These are phyloP conservation scores for Mucor circinelloides DNA, from an alignment of 371 early-diverging fungal genomes.

Conservation along the genomic window DNA sequence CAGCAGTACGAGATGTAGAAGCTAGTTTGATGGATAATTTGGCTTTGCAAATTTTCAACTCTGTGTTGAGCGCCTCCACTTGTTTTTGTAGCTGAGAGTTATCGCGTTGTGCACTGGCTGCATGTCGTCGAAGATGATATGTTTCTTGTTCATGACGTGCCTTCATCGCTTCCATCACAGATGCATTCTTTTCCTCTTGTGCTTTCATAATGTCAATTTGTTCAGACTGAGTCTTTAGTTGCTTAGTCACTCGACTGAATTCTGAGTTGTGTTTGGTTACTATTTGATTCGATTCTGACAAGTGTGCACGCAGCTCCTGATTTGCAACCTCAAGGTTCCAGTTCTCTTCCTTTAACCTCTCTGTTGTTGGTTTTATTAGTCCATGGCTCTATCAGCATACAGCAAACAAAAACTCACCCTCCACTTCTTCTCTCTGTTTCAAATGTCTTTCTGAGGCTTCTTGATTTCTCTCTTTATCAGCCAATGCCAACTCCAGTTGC, in stretches of 20 bases:
- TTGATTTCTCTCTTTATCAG: slow-evolving; percentile 58
- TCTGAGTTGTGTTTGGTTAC: slow-evolving; percentile 55
- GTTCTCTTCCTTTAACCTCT: slow-evolving; percentile 60
- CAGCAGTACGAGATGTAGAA: slow-evolving; percentile 11
- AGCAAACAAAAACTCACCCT: slow-evolving; percentile 42
- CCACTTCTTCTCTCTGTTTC: slow-evolving; percentile 50
- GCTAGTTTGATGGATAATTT: slow-evolving; percentile 35
- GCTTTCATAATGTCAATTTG: slow-evolving; percentile 68
- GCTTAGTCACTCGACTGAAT: slow-evolving; percentile 55
- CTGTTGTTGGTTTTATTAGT: slow-evolving; percentile 27
- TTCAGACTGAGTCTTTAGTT: slow-evolving; percentile 54
- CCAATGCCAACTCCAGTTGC: slow-evolving; percentile 60
- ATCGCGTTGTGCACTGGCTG: slow-evolving; percentile 64
- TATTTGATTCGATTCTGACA: slow-evolving; percentile 56
- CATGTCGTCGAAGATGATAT: slow-evolving; percentile 56
- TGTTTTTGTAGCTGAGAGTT: slow-evolving; percentile 57
- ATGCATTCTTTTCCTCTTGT: slow-evolving; percentile 61
- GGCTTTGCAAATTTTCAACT: slow-evolving; percentile 51
- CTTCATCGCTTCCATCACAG: slow-evolving; percentile 56
- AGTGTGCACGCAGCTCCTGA: slow-evolving; percentile 56
- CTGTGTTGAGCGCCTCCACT: slow-evolving; percentile 60
- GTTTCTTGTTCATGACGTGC: slow-evolving; percentile 72
- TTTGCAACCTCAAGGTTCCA: slow-evolving; percentile 66
- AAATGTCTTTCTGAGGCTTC: slow-evolving; percentile 38
- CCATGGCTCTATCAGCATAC: too few species aligned